Evolutionary conservation across 108 stramenopile species (phyloP).

Genomic region (Bacterosira constricta): DNA sequence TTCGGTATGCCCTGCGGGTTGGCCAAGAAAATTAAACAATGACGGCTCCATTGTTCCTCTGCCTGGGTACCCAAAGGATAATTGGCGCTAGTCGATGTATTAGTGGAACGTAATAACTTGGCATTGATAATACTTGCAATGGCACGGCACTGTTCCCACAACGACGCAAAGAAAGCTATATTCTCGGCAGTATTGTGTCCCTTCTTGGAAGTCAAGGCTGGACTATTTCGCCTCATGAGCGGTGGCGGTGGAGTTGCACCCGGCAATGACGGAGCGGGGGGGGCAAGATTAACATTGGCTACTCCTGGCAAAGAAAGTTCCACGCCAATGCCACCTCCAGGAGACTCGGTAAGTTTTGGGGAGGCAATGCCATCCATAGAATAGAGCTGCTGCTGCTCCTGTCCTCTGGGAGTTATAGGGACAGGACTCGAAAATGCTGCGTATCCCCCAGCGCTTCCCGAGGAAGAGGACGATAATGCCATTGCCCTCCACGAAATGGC

Average conservation of each 20-base stretch:
- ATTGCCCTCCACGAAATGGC: slow-evolving; percentile 28
- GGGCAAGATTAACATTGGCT: neutral
- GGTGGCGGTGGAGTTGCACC: neutral
- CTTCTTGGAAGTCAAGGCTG: slow-evolving; percentile 10
- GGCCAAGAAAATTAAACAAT: slow-evolving; percentile 47
- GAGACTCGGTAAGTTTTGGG: slow-evolving; percentile 36
- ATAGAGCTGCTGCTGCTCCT: no score
- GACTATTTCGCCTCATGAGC: slow-evolving; percentile 6
- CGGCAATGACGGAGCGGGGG: slow-evolving; percentile 9
- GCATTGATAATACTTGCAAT: slow-evolving; percentile 75
- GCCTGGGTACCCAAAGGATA: neutral
- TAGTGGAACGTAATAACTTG: slow-evolving; percentile 52
- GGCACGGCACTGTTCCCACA: slow-evolving; percentile 69
- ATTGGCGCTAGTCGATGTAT: neutral
- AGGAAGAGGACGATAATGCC: slow-evolving; percentile 3
- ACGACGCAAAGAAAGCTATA: slow-evolving; percentile 11
- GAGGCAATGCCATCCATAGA: slow-evolving; percentile 22
- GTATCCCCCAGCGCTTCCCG: neutral
- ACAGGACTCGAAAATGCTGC: neutral
- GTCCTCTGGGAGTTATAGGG: slow-evolving; percentile 35
- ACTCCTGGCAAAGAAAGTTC: slow-evolving; percentile 19
- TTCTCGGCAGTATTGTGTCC: slow-evolving; percentile 7
- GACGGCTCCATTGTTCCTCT: slow-evolving; percentile 68
- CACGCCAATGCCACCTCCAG: slow-evolving; percentile 45
- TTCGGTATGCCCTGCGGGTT: slow-evolving; percentile 28